These are phyloP conservation scores for Vickermania ingenoplastis DNA, from an alignment of 208 protist genomes.

Conservation along the genomic window DNA sequence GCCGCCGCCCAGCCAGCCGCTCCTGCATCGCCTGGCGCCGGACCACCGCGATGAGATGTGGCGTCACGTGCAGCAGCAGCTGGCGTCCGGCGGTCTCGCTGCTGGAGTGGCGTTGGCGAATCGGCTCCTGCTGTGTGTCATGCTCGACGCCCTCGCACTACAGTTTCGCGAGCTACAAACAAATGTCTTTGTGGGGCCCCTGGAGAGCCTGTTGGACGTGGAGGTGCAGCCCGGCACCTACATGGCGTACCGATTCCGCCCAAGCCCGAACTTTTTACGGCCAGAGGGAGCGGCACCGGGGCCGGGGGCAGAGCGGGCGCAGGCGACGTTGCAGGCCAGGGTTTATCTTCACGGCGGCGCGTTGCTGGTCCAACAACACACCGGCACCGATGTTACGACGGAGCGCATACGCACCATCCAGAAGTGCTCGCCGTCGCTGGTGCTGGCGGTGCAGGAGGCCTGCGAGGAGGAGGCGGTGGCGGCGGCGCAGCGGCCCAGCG, in stretches of 20 bases:
- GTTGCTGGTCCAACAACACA: conserved; percentile 12
- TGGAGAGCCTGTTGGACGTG: conserved; percentile 18
- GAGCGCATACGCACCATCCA: background rate
- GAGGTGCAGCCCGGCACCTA: conserved; percentile 61
- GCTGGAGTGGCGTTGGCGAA: conserved; percentile 45
- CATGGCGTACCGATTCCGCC: conserved; percentile 15
- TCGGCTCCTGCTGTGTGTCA: conserved; percentile 39
- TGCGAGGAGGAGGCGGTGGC: background rate
- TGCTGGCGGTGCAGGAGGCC: background rate
- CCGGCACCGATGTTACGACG: background rate
- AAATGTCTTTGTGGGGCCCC: conserved; percentile 35
- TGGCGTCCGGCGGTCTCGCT: conserved; percentile 37
- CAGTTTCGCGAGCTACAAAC: conserved; percentile 29
- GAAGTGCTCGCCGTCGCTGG: background rate
- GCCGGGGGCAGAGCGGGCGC: background rate
- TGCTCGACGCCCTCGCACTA: conserved; percentile 46
- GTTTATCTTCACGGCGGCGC: conserved; percentile 47
- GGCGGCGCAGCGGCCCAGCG: background rate
- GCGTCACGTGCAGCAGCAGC: conserved; percentile 28
- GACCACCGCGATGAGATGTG: conserved; percentile 32
- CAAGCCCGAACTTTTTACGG: background rate
- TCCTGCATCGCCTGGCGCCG: conserved; percentile 5
- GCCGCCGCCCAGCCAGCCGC: conserved; percentile 3
- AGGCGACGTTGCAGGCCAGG: conserved; percentile 45
- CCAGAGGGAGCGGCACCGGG: background rate